These are phyloP conservation scores for Cyberlindnera meyerae DNA, from an alignment of 805 yeast genomes.

Conservation along the genomic window DNA sequence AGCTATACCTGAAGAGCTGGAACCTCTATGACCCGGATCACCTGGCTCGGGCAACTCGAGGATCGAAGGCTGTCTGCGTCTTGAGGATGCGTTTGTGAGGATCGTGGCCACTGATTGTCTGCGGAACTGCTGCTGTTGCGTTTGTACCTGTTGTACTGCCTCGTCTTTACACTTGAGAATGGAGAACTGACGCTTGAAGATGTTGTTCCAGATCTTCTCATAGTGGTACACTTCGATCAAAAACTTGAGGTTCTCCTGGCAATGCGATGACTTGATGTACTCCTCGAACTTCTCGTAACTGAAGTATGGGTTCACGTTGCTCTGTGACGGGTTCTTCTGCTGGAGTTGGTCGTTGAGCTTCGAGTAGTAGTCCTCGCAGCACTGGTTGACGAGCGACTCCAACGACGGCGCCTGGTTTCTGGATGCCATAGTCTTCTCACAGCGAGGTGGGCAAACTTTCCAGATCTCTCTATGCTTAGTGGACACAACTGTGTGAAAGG, in stretches of 20 bases:
- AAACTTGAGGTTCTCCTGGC: slow-evolving; percentile 42
- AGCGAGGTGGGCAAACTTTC: too few relatives aligned
- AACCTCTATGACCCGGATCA: not conserved
- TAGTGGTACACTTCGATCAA: slow-evolving; percentile 41
- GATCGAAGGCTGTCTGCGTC: slow-evolving; percentile 20
- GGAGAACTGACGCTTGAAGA: slow-evolving; percentile 29
- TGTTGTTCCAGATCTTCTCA: slow-evolving; percentile 37
- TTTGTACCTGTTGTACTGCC: slow-evolving; percentile 10
- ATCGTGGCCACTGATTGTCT: slow-evolving; percentile 21
- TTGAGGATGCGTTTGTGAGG: slow-evolving; percentile 15
- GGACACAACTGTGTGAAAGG: too few relatives aligned
- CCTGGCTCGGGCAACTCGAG: slow-evolving; percentile 14
- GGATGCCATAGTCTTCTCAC: too few relatives aligned
- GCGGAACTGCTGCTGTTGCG: slow-evolving; percentile 13
- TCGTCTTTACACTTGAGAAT: slow-evolving; percentile 29
- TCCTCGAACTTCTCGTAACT: slow-evolving; percentile 27
- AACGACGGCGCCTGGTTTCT: slow-evolving; percentile 18
- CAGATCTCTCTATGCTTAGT: not conserved
- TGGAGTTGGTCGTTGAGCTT: slow-evolving; percentile 6
- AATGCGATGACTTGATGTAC: slow-evolving; percentile 35
- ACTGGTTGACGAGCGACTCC: slow-evolving; percentile 26
- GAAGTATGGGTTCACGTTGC: slow-evolving; percentile 5
- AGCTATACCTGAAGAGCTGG: too few relatives aligned
- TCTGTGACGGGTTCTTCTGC: not conserved
- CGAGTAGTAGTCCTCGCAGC: slow-evolving; percentile 24